A percentile compares a stretch with the other conserved stretches of the same genome.
phyloP scores from a whole-genome alignment of 192 early-diverging fungal species.

The Dissophora ornata region DNA sequence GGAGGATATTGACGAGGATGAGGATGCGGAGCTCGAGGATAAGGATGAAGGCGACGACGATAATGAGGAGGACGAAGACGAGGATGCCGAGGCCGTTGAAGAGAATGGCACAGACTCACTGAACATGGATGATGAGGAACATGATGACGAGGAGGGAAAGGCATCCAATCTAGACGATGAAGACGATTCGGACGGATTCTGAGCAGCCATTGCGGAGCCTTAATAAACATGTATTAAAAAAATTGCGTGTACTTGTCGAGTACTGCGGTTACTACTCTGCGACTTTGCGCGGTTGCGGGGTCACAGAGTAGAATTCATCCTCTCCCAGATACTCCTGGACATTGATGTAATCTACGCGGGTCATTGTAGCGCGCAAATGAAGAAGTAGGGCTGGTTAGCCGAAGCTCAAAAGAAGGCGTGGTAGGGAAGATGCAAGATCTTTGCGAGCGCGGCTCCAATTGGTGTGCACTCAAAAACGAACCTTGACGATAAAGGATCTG shows the following conservation, averaged over 20 bases:
- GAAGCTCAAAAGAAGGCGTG: too few relatives aligned
- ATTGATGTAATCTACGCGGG: slow-evolving; percentile 44
- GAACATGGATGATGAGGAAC: slow-evolving; percentile 39
- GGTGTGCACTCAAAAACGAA: slow-evolving; percentile 1
- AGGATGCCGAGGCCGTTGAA: not conserved
- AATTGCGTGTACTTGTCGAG: not conserved
- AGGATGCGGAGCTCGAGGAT: slow-evolving; percentile 30
- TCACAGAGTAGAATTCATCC: slow-evolving; percentile 50
- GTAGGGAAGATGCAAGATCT: not conserved
- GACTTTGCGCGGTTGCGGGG: slow-evolving; percentile 14
- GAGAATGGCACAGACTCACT: slow-evolving; percentile 11
- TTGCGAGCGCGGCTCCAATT: too few relatives aligned
- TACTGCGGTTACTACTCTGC: slow-evolving; percentile 2
- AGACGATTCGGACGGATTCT: slow-evolving; percentile 50
- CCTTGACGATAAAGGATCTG: slow-evolving; percentile 77
- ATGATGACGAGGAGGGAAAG: slow-evolving; percentile 27
- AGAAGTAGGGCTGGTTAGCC: too few relatives aligned
- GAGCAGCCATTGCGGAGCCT: not conserved
- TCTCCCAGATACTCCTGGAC: slow-evolving; percentile 56
- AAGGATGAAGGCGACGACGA: slow-evolving; percentile 27
- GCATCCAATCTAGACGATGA: slow-evolving; percentile 23
- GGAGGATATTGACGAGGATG: slow-evolving; percentile 21
- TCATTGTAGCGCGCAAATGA: too few relatives aligned
- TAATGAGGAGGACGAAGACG: slow-evolving; percentile 27
- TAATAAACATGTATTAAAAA: too few relatives aligned